Base-by-base conservation (phyloP, 75 land plant species). In the Sequoia sempervirens region DNA sequence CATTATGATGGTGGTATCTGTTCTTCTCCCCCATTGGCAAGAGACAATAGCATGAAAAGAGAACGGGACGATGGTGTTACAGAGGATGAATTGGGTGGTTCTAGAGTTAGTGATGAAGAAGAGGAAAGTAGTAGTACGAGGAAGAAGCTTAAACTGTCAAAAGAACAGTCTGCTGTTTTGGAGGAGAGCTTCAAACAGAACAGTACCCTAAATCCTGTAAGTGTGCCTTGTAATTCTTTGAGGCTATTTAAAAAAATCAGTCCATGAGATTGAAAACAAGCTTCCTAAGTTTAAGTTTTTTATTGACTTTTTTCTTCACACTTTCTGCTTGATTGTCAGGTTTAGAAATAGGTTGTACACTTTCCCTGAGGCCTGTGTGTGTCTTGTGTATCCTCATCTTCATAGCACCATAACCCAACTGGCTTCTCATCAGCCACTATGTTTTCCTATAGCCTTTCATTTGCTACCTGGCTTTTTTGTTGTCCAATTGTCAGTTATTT, bases 101-200 rank as follows among this genome's bases (percentile, higher is more conserved):
- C 13, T 23, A 75, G 78, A 38, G 20, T 40, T 7, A 75, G 78
- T 9, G 78, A 38, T 23, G 78, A 38, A n/a, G 83, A 82, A 40
- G 80, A 82, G 84, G 40, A 84, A 84, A 32, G 17, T 37, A 50
- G 20, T 58, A 37, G 73, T 87, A 87, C 81, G 89, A 81, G 96
- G 58, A 94, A 94, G 85, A 94, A 94, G 84, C 91, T 94, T 34
- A 43, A 94, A 45, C 84, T 94, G 1, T 88, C 94, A 30, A 94
- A 92, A 72, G 96, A 94, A 37, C 94, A 92, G 80, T 92, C 94
- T 30, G 89, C 94, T 38, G 64, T 92, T 34, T 90, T 94, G 18
- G 96, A 94, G 82, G 96, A 93, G 66, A 93, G 91, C 88, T 93
- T 93, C 92, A 91, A 89, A 74, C 92, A 94, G 58, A 95, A 93